Base-by-base conservation (phyloP, 1,284 basidiomycete genomes). In the Ceratobasidium sp. region DNA sequence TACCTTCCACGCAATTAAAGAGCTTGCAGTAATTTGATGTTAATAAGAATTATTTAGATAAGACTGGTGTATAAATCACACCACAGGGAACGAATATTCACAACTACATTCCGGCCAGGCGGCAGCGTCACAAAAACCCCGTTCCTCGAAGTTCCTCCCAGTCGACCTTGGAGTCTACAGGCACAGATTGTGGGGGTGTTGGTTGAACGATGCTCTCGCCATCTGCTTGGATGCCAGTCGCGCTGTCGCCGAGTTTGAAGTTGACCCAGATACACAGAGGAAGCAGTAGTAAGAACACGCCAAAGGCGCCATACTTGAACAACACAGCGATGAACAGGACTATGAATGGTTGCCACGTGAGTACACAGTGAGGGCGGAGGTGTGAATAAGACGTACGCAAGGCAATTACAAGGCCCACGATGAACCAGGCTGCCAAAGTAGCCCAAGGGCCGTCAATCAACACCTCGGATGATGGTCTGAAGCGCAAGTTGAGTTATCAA, bases 391-490 rank as follows among this genome's bases (percentile, higher is more conserved):
- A 48, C 62, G 43, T 48, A 64, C 62, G 29, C 2, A 46, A 2
- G 19, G 27, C 62, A 48, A 34, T 4, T 27, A 22, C 22, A 43
- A 13, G 14, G n/a, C 62, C 62, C 6, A 64, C n/a, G 4, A 24
- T 14, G 22, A 16, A 46, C 62, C 62, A 64, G 11, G 41, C 62
- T 9, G 29, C 16, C n/a, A 48, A 14, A 1, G 43, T 48, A 6
- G 9, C 9, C 62, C 62, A 64, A 27, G 62, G 14, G 8, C n/a
- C 62, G 4, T 64, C 62, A 9, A 64, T 7, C 2, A 64, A 27
- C 16, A 29, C n/a, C 2, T 11, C 39, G n/a, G 48, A 64, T 5
- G 62, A 43, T 27, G 6, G 39, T 11, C 62, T 64, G 27, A 22
- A 62, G 37, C 34, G 22, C 27, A 4, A 14, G 34, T n/a, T 41